Evolutionary conservation across 176 grass and related monocot species (phyloP), one percentile per base, ranked within the genome.

Genomic region (Melocanna baccifera): DNA sequence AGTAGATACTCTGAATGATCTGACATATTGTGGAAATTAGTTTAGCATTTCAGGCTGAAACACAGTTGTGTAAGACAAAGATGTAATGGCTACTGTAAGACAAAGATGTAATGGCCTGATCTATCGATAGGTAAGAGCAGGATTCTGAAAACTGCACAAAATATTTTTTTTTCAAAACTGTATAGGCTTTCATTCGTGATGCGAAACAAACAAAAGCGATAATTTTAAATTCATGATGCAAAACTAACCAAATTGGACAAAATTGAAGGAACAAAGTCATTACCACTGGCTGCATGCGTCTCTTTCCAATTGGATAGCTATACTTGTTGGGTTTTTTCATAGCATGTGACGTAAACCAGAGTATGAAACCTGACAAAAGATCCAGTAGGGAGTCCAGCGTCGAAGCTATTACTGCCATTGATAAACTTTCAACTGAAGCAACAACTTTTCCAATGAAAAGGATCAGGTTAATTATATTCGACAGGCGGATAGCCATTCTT

Each of bases 221-320:
- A 43, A 67, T 50, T 41, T 83, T 22, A 84, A 74, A 34, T 69
- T 48, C n/a, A 3, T 18, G 19, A 45, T 52, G 26, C 19, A 72
- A 64, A 78, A 22, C 1, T 1, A 52, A 53, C 22, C 18, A 77
- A 34, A 81, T 0, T 69, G 58, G 22, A 34, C 23, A 70, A n/a
- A 23, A 30, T 19, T 56, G 26, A 23, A 20, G 1, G 26, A 83
- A 78, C n/a, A 39, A 62, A 84, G 8, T 45, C 20, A 30, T 80
- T 94, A 98, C 96, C 79, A 99, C 96, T 55, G 96, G 96, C 67
- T 99, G 96, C 93, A 99, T 99, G 47, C 96, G 89, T 70, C 84
- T 89, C 84, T 99, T 99, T 7, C 96, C 96, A 65, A 99, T 99
- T 2, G 96, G 96, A 73, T 99, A 99, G 42, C 70, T 75, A 37